Evolutionary conservation across 2,329 filamentous ascomycete genomes (phyloP), one percentile per base, ranked within the genome.

Genomic region (Phyllachora maydis): DNA sequence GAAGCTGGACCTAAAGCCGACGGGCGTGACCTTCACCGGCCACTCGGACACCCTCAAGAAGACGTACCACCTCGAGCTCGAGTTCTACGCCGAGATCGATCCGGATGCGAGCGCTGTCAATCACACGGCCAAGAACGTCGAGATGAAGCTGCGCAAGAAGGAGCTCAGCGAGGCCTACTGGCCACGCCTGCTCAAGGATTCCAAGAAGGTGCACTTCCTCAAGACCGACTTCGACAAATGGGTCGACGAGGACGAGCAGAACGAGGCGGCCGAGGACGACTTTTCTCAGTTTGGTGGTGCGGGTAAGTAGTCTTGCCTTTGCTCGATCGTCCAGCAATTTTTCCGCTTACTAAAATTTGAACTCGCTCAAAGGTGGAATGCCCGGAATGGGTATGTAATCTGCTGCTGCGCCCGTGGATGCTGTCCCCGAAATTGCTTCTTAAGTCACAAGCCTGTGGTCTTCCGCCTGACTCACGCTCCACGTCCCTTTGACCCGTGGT

Each of bases 151-250:
- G 49, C 69, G 79, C 54, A 98, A 98, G 77, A 93, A 93, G 72
- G 82, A 91, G 45, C 64, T 88, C 35, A 78, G 82, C 54, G 69
- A 81, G 43, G 81, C 88, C 53, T 95, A 74, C 67, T 98, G 88
- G 88, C 83, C 83, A 32, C 71, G 88, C 34, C 65, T 98, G 42
- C 64, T 93, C 47, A 93, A 93, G 71, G 78, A 85, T 30, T 51
- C 59, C 36, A 74, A 79, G 64, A 92, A 81, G 61, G 56, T 78
- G 26, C 88, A 95, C 57, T 98, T 82, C 67, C 55, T 98, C 43
- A 92, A 92, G 73, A 95, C 88, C 34, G 76, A 98, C 57, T 98
- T 98, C 41, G 83, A 93, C 60, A 93, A 92, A 75, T 93, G 83
- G 83, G 78, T 92, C 41, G 83, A 93, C 38, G 81, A 93, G 67